phyloP scores from a whole-genome alignment of 768 basidiomycete species.

The Rhizopogon sp. region DNA sequence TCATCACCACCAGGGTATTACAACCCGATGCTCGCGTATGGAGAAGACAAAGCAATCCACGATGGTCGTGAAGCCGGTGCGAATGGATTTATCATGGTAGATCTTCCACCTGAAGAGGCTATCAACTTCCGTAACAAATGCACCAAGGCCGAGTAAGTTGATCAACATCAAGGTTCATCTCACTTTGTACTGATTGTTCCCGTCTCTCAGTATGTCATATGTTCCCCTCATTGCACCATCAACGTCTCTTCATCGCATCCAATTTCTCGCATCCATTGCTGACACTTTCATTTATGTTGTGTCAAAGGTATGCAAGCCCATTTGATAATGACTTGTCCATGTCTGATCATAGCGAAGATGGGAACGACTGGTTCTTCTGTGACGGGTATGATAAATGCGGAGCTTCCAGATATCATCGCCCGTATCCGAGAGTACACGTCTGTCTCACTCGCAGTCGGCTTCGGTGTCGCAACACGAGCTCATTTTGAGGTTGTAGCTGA shows the following conservation, averaged over 20 bases:
- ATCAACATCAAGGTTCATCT: background rate
- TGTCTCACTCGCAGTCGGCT: constrained; percentile 91
- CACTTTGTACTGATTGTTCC: constrained; percentile 2
- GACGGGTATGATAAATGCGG: constrained; percentile 60
- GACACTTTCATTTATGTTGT: constrained; percentile 98
- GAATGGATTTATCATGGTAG: constrained; percentile 97
- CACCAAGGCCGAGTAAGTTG: constrained; percentile 64
- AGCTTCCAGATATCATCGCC: constrained; percentile 77
- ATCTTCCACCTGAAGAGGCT: constrained; percentile 97
- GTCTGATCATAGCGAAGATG: constrained; percentile 55
- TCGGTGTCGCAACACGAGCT: constrained; percentile 86
- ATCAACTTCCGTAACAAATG: constrained; percentile 88
- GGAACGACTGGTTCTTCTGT: constrained; percentile 94
- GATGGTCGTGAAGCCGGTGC: constrained; percentile 89
- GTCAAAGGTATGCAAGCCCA: constrained; percentile 63
- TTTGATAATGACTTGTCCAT: background rate
- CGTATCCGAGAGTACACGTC: constrained; percentile 76
- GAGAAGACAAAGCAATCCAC: constrained; percentile 89
- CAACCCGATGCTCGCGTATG: constrained; percentile 92
- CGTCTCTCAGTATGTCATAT: constrained; percentile 70
- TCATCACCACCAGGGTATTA: constrained; percentile 72
- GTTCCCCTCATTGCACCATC: constrained; percentile 95
- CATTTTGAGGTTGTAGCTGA: constrained; percentile 85
- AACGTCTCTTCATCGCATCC: constrained; percentile 80
- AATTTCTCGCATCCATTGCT: constrained; percentile 88